Conservation (phyloP, 352 stramenopile genomes). For the Phytophthora fragariaefolia region DNA sequence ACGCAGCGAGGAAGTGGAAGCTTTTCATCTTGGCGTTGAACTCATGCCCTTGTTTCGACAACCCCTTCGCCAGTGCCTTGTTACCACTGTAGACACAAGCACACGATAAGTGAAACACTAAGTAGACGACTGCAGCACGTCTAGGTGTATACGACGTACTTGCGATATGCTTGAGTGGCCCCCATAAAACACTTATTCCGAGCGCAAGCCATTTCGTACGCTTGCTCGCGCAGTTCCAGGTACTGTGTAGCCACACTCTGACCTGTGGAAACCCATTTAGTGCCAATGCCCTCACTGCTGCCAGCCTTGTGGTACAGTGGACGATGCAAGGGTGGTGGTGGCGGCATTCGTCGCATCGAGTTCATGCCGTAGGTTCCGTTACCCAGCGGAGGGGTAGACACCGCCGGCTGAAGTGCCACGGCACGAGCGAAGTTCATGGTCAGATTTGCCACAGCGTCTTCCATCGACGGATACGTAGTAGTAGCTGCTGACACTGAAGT, state of each 20-base stretch:
- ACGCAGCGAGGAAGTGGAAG: slow-evolving; percentile 75
- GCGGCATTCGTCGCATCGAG: slow-evolving; percentile 23
- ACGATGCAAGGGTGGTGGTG: slow-evolving; percentile 34
- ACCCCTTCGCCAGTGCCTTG: slow-evolving; percentile 67
- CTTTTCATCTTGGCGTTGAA: slow-evolving; percentile 89
- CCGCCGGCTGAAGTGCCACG: slow-evolving; percentile 60
- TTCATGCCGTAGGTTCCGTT: slow-evolving; percentile 28
- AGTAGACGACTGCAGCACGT: no score
- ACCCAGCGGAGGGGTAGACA: not conserved
- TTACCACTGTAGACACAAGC: slow-evolving; percentile 61
- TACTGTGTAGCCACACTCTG: slow-evolving; percentile 71
- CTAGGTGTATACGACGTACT: slow-evolving; percentile 41
- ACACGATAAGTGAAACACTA: slow-evolving; percentile 4
- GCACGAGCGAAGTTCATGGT: slow-evolving; percentile 85
- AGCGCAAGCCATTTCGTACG: slow-evolving; percentile 81
- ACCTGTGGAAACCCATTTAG: slow-evolving; percentile 74
- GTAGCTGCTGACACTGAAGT: slow-evolving; percentile 6
- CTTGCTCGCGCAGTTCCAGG: slow-evolving; percentile 73
- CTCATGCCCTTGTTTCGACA: slow-evolving; percentile 82
- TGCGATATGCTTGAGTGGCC: slow-evolving; percentile 83
- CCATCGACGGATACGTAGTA: slow-evolving; percentile 30
- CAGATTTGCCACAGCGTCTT: slow-evolving; percentile 42
- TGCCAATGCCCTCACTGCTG: slow-evolving; percentile 41
- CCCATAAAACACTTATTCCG: slow-evolving; percentile 91
- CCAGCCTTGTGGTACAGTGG: slow-evolving; percentile 67